These are phyloP conservation scores for Metschnikowia baotianmanensis DNA, from an alignment of 805 yeast species.

Conservation along the genomic window DNA sequence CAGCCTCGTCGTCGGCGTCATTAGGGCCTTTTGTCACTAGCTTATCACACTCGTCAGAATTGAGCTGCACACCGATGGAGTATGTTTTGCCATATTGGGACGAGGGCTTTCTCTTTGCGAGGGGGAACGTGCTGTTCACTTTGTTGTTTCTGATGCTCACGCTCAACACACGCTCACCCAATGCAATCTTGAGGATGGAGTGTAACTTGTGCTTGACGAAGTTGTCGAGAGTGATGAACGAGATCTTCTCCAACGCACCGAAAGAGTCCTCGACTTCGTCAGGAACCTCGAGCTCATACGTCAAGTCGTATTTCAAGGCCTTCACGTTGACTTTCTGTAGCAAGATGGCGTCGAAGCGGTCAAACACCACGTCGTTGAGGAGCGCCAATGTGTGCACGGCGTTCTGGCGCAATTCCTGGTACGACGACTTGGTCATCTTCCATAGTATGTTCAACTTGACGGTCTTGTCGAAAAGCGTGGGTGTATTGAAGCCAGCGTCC, in stretches of 20 bases:
- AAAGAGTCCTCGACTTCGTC: constrained; percentile 45
- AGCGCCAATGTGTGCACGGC: constrained; percentile 67
- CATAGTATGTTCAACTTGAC: constrained; percentile 78
- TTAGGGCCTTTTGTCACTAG: constrained; percentile 85
- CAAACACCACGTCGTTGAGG: constrained; percentile 76
- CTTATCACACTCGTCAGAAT: constrained; percentile 73
- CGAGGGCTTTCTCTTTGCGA: constrained; percentile 54
- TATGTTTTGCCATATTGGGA: constrained; percentile 28
- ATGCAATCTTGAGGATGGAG: constrained; percentile 53
- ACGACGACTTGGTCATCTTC: constrained; percentile 73
- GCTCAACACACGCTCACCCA: constrained; percentile 48
- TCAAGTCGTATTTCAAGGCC: constrained; percentile 64
- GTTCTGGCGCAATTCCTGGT: constrained; percentile 55
- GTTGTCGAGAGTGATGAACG: constrained; percentile 67
- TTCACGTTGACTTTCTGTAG: constrained; percentile 55
- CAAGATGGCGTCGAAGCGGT: constrained; percentile 78
- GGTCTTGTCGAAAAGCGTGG: constrained; percentile 72
- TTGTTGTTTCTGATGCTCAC: constrained; percentile 34
- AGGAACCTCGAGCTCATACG: constrained; percentile 51
- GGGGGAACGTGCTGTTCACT: constrained; percentile 31
- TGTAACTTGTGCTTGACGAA: constrained; percentile 61
- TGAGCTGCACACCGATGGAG: constrained; percentile 62
- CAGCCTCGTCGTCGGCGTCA: constrained; percentile 49
- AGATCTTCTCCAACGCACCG: constrained; percentile 69
- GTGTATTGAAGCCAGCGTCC: constrained; percentile 63